Evolutionary conservation across 2,329 filamentous ascomycete species (phyloP).

Genomic region (Trichoderma lentiforme): DNA sequence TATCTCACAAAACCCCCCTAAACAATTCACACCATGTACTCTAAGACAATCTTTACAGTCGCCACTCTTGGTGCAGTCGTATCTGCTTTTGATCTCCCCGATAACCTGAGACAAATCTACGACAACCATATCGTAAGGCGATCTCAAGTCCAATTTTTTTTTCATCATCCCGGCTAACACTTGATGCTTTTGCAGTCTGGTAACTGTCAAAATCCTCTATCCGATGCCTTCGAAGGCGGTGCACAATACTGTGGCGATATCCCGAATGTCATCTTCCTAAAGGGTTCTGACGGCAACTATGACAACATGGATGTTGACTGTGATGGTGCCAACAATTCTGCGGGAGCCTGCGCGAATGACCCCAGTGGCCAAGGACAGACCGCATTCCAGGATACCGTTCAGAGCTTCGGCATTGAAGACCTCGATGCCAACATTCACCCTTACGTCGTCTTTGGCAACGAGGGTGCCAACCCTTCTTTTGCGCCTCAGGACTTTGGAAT

Average conservation of each 20-base stretch:
- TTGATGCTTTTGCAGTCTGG: constrained; percentile 27
- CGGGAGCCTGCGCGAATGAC: constrained; percentile 12
- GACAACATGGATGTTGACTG: constrained; percentile 18
- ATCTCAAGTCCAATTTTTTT: no score
- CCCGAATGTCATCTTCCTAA: constrained; percentile 28
- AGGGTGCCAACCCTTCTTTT: not conserved
- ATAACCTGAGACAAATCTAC: constrained; percentile 19
- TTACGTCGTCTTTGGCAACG: constrained; percentile 14
- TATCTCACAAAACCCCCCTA: not conserved
- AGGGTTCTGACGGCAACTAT: constrained; percentile 26
- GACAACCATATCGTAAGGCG: constrained; percentile 14
- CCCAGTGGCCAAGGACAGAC: constrained; percentile 14
- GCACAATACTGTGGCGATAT: constrained; percentile 33
- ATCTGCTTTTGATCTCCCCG: constrained; percentile 19
- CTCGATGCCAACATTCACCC: constrained; percentile 17
- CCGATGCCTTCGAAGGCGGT: constrained; percentile 16
- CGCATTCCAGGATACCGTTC: constrained; percentile 9
- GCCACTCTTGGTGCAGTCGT: constrained; percentile 19
- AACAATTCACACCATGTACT: not conserved
- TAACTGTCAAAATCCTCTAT: constrained; percentile 24
- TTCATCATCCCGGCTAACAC: not conserved
- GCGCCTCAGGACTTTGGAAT: not conserved
- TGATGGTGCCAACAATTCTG: constrained; percentile 9
- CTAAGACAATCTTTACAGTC: constrained; percentile 1
- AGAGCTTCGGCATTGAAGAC: constrained; percentile 7